These are phyloP conservation scores for Gremmenia infestans DNA, from an alignment of 2,329 filamentous ascomycete species.

Conservation along the genomic window DNA sequence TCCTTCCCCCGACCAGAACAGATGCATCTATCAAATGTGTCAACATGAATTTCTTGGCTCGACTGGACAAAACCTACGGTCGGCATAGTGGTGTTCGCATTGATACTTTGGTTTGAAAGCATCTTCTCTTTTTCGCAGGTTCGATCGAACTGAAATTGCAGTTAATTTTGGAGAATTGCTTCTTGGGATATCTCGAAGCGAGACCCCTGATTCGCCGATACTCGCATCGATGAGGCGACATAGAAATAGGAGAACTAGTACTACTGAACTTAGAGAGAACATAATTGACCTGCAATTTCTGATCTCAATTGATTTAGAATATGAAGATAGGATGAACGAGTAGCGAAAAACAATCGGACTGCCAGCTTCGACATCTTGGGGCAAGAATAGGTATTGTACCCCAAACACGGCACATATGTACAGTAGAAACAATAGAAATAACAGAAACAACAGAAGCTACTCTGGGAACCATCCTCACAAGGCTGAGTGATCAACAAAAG, in stretches of 20 bases:
- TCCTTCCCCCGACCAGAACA: conserved; percentile 4
- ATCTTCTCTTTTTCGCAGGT: conserved; percentile 7
- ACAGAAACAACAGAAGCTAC: background rate
- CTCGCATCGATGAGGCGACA: conserved; percentile 1
- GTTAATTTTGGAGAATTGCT: conserved; percentile 10
- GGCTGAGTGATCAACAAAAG: background rate
- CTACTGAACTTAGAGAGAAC: background rate
- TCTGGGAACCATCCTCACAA: background rate
- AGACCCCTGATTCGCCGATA: background rate
- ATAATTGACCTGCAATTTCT: background rate
- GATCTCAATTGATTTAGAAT: too few species aligned
- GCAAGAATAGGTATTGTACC: too few species aligned
- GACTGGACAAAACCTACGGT: conserved; percentile 9
- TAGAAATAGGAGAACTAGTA: background rate
- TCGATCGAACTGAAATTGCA: conserved; percentile 5
- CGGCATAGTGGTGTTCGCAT: conserved; percentile 16
- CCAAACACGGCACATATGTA: too few species aligned
- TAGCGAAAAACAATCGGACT: background rate
- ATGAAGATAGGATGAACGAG: background rate
- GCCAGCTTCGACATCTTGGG: too few species aligned
- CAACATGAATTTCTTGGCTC: background rate
- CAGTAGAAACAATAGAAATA: background rate
- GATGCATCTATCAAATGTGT: background rate
- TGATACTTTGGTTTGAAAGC: conserved; percentile 9
- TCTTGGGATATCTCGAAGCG: background rate